Base-by-base conservation (phyloP, 345 rosid genomes). In the Stellera chamaejasme region DNA sequence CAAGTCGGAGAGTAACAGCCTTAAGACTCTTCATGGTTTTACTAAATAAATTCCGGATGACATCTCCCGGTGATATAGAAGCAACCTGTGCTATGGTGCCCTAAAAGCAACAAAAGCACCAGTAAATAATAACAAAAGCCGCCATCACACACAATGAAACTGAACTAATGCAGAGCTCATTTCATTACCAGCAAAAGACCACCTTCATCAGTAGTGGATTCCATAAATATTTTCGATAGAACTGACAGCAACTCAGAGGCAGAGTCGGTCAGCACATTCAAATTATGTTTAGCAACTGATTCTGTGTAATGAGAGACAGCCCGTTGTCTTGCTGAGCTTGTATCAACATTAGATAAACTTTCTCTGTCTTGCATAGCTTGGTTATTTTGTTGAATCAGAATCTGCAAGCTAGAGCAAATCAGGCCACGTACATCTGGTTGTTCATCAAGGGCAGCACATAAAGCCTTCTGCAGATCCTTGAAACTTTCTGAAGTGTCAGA, bases 181-280 rank as follows among this genome's bases (percentile, higher is more conserved):
- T 32, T 7, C 62, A 23, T 44, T 80, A 93, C 96, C 99, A 81
- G 92, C 75, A 93, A 74, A 68, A 75, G 84, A 73, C 92, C 99
- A 52, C 92, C 99, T 50, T 92, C 94, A 67, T 87, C 96, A 53
- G 81, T 78, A 39, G 72, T 50, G 52, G 94, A 84, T 69, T 89
- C 88, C 73, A 74, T 62, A 63, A 79, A 83, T 59, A 82, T 73
- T 58, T 78, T 76, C 10, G 87, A 74, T 75, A 93, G 61, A 53
- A 81, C 71, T 57, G 80, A 67, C 74, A 93, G 64, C 14, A 89
- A 69, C 51, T 80, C 79, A 66, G 71, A 73, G 63, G 97, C 87
- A 68, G 68, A 82, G 55, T 64, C 74, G 71, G 71, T 75, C 66
- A 89, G 47, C 45, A 66, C 86, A 48, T 66, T 60, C 77, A 89